phyloP scores from a whole-genome alignment of 2,329 filamentous ascomycete genomes.

The Thermoascus crustaceus region DNA sequence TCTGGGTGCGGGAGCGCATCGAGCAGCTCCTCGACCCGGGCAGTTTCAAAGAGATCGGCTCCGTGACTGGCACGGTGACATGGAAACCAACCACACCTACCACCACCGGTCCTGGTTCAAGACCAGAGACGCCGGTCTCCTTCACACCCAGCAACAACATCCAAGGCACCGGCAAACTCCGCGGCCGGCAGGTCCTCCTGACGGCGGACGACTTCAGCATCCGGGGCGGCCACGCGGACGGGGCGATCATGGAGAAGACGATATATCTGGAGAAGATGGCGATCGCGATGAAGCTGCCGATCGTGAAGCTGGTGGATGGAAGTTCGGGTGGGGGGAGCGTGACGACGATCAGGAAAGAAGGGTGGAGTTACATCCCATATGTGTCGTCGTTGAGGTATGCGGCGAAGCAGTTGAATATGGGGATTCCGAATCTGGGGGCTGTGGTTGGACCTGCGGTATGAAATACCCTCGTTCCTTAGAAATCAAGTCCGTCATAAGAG shows the following conservation, averaged over 20 bases:
- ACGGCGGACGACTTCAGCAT: conserved; percentile 59
- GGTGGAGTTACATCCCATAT: conserved; percentile 54
- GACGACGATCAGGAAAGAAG: conserved; percentile 48
- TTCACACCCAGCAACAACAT: conserved; percentile 57
- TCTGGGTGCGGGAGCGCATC: conserved; percentile 57
- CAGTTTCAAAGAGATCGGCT: conserved; percentile 53
- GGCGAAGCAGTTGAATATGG: conserved; percentile 51
- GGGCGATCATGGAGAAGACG: conserved; percentile 50
- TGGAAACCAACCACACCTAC: conserved; percentile 48
- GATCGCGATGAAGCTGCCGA: conserved; percentile 48
- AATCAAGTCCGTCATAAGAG: no score
- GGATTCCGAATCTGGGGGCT: conserved; percentile 57
- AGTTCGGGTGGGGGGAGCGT: conserved; percentile 56
- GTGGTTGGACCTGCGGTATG: conserved; percentile 51
- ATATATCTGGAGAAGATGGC: conserved; percentile 56
- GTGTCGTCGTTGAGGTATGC: conserved; percentile 47
- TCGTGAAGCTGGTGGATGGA: conserved; percentile 58
- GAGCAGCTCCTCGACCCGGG: conserved; percentile 49
- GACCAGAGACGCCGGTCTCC: conserved; percentile 34
- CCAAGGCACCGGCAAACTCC: conserved; percentile 49
- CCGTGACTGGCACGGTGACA: conserved; percentile 49
- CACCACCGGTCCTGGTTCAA: conserved; percentile 10
- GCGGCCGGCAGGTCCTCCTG: conserved; percentile 49
- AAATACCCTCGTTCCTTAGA: conserved; percentile 2
- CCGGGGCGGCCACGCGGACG: conserved; percentile 57